phyloP scores from a whole-genome alignment of 169 alveolate genomes.

The Plasmodium billcollinsi region DNA sequence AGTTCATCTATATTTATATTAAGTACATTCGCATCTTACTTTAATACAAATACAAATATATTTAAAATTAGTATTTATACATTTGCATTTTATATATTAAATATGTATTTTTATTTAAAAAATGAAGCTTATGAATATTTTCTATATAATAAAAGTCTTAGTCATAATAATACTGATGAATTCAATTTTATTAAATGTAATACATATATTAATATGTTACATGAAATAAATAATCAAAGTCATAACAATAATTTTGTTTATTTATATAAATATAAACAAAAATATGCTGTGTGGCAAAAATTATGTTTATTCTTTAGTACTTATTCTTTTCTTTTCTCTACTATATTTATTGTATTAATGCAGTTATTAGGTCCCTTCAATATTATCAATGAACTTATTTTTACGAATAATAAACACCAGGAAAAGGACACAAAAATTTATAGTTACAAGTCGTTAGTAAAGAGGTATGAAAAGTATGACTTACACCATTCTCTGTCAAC shows the following conservation, averaged over 20 bases:
- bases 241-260: too few relatives aligned
- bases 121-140: slow-evolving; percentile 69
- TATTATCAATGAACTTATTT: slow-evolving; percentile 18
- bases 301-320: slow-evolving; percentile 66
- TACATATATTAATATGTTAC: slow-evolving; percentile 56
- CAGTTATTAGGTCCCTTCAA: slow-evolving; percentile 66
- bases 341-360: slow-evolving; percentile 64
- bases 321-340: slow-evolving; percentile 65
- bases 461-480: slow-evolving; percentile 28
- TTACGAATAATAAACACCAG: background rate
- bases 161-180: background rate
- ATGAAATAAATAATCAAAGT: background rate
- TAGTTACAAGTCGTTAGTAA: slow-evolving; percentile 52
- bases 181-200: slow-evolving; percentile 65
- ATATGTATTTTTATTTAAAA: slow-evolving; percentile 68
- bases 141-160: slow-evolving; percentile 1
- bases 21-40: slow-evolving; percentile 74
- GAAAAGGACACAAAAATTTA: slow-evolving; percentile 33
- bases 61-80: slow-evolving; percentile 41
- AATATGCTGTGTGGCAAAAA: slow-evolving; percentile 71
- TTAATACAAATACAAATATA: slow-evolving; percentile 55
- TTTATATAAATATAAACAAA: background rate
- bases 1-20: slow-evolving; percentile 68
- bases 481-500: background rate
- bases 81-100: slow-evolving; percentile 43